A percentile compares a stretch with the other conserved stretches of the same genome.
Conservation (phyloP, 2,329 filamentous ascomycete genomes). For the Talaromyces amestolkiae region DNA sequence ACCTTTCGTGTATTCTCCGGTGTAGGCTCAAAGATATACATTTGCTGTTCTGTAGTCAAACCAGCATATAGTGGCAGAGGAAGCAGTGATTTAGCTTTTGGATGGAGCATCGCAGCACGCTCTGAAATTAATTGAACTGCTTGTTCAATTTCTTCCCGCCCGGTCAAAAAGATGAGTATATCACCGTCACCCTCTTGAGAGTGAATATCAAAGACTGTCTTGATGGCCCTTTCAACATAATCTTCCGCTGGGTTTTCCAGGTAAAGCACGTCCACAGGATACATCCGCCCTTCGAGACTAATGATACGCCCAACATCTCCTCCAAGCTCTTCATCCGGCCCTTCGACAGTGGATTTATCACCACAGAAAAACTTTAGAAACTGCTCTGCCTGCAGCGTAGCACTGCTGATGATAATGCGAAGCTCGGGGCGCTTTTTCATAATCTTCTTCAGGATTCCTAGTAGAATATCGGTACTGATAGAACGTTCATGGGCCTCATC, state of each 20-base stretch:
- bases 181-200: conserved; percentile 76
- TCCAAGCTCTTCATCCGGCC: conserved; percentile 34
- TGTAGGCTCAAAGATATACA: conserved; percentile 87
- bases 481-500: conserved; percentile 96
- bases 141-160: conserved; percentile 86
- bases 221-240: conserved; percentile 79
- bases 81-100: conserved; percentile 60
- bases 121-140: conserved; percentile 77
- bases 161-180: conserved; percentile 86
- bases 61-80: conserved; percentile 85
- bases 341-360: conserved; percentile 39
- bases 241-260: conserved; percentile 74
- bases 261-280: conserved; percentile 84
- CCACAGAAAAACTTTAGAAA: conserved; percentile 75
- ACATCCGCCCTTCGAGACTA: conserved; percentile 81
- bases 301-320: conserved; percentile 64
- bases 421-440: conserved; percentile 74
- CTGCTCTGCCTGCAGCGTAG: conserved; percentile 84
- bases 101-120: conserved; percentile 61
- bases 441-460: conserved; percentile 91
- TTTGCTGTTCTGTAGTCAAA: conserved; percentile 84
- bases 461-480: conserved; percentile 83
- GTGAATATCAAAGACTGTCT: conserved; percentile 86
- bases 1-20: conserved; percentile 83
- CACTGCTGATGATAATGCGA: conserved; percentile 86